These are phyloP conservation scores for Rhinocladiella similis DNA, from an alignment of 2,329 filamentous ascomycete species.

Conservation along the genomic window DNA sequence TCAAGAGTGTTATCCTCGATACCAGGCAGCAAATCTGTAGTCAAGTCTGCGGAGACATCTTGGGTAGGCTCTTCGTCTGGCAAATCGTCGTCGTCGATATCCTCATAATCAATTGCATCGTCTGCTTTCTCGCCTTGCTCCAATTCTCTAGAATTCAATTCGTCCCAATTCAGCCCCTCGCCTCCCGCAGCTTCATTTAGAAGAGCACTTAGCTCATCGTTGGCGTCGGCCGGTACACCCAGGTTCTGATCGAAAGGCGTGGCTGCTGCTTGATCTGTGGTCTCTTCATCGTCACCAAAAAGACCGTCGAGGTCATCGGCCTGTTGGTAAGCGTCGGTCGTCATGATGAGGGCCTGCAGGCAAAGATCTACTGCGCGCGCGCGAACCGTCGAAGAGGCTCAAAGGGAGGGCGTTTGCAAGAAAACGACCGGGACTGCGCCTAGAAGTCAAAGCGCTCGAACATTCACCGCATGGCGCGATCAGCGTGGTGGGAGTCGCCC, in stretches of 20 bases:
- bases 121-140: slow-evolving; percentile 76
- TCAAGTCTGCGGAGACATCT: slow-evolving; percentile 18
- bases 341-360: slow-evolving; percentile 6
- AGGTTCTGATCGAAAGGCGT: slow-evolving; percentile 22
- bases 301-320: slow-evolving; percentile 27
- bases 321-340: slow-evolving; percentile 24
- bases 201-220: slow-evolving; percentile 31
- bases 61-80: slow-evolving; percentile 59
- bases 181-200: slow-evolving; percentile 35
- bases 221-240: slow-evolving; percentile 15
- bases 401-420: slow-evolving; percentile 4
- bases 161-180: slow-evolving; percentile 25
- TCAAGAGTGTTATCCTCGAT: slow-evolving; percentile 59
- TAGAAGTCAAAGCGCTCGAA: slow-evolving; percentile 17
- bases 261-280: slow-evolving; percentile 7
- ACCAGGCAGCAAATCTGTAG: slow-evolving; percentile 22
- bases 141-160: slow-evolving; percentile 28
- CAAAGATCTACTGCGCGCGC: slow-evolving; percentile 5
- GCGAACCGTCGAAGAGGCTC: slow-evolving; percentile 1
- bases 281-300: slow-evolving; percentile 23
- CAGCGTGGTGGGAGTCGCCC: too few species aligned
- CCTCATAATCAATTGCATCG: slow-evolving; percentile 86
- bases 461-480: slow-evolving; percentile 43
- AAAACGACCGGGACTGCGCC: slow-evolving; percentile 4
- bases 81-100: slow-evolving; percentile 89